phyloP scores from a whole-genome alignment of 2,329 filamentous ascomycete genomes.

The Ophiostoma sp. region DNA sequence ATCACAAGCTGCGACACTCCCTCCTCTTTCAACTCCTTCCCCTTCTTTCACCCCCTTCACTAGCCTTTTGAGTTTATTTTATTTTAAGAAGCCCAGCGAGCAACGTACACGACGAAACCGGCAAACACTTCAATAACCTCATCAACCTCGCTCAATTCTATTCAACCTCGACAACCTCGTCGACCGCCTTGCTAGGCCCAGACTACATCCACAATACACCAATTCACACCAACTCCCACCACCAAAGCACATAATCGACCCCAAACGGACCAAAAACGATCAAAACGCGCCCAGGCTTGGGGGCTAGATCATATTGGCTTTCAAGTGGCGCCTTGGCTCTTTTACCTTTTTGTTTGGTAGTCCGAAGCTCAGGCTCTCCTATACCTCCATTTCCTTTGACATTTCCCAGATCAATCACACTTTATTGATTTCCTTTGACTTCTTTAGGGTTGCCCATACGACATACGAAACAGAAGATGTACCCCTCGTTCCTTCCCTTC shows the following conservation, averaged over 20 bases:
- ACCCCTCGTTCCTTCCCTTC: conserved; percentile 4
- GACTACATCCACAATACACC: background rate
- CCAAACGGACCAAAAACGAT: background rate
- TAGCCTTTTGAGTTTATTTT: background rate
- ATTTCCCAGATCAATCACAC: background rate
- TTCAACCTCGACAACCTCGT: background rate
- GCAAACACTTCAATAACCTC: background rate
- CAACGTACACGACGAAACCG: background rate
- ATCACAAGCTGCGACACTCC: conserved; percentile 11
- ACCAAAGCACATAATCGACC: background rate
- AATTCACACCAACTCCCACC: background rate
- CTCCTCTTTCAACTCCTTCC: background rate
- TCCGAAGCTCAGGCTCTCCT: background rate
- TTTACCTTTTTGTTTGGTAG: background rate
- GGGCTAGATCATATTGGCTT: conserved; percentile 5
- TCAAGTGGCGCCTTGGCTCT: background rate
- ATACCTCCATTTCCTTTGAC: background rate
- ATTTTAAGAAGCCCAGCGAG: background rate
- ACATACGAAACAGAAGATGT: background rate
- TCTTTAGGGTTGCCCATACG: background rate
- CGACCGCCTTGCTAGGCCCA: conserved; percentile 2
- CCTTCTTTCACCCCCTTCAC: background rate
- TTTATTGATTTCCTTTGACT: background rate
- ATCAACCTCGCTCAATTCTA: background rate
- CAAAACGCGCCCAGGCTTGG: background rate